These are phyloP conservation scores for Citrus sp. DNA, from an alignment of 345 rosid species.

Conservation along the genomic window DNA sequence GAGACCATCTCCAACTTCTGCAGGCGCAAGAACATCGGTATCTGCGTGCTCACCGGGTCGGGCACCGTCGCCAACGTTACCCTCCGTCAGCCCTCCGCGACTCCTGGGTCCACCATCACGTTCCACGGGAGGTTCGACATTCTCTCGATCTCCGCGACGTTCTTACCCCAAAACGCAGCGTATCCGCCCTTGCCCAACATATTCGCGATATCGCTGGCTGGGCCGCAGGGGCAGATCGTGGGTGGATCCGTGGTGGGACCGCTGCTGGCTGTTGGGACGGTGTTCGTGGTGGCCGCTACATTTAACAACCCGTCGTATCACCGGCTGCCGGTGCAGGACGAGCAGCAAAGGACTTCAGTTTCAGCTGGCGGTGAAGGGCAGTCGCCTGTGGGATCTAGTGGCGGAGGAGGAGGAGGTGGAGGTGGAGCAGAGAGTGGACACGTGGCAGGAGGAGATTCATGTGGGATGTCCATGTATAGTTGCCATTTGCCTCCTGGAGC, in stretches of 20 bases:
- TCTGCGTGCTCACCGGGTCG: constrained; percentile 74
- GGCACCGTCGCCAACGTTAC: constrained; percentile 86
- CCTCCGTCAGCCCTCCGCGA: constrained; percentile 77
- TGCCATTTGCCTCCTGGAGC: constrained; percentile 49
- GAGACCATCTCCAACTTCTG: constrained; percentile 63
- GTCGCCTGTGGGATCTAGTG: constrained; percentile 47
- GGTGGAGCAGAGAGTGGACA: constrained; percentile 53
- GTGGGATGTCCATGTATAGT: constrained; percentile 61
- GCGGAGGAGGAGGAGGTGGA: constrained; percentile 25
- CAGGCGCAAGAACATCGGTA: constrained; percentile 53
- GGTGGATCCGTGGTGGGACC: constrained; percentile 84
- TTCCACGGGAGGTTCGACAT: constrained; percentile 90
- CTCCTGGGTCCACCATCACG: constrained; percentile 70
- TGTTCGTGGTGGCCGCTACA: constrained; percentile 73
- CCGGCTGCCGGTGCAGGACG: constrained; percentile 50
- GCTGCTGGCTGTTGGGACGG: constrained; percentile 62
- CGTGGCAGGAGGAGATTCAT: constrained; percentile 45
- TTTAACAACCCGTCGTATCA: constrained; percentile 72
- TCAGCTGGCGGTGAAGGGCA: constrained; percentile 53
- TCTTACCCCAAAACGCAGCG: constrained; percentile 50
- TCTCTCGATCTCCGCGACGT: constrained; percentile 80
- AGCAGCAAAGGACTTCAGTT: constrained; percentile 29
- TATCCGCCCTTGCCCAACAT: constrained; percentile 43
- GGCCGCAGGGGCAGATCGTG: constrained; percentile 92
- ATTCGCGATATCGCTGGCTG: constrained; percentile 74